phyloP scores from a whole-genome alignment of 108 stramenopile species.

The Cylindrotheca fusiformis region DNA sequence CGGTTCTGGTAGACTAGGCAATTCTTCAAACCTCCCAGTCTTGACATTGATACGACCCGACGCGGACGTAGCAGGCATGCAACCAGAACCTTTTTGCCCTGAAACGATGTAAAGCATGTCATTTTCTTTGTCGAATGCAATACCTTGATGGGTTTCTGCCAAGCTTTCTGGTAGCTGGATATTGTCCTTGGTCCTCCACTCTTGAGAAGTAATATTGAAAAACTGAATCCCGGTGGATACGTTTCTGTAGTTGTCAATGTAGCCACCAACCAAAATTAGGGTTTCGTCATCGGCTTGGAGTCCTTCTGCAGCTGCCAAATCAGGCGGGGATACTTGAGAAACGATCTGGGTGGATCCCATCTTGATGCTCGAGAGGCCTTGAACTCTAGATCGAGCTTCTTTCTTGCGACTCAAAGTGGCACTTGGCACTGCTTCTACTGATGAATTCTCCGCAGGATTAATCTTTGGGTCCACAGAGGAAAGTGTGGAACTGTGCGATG shows the following conservation, averaged over 20 bases:
- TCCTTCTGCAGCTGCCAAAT: background rate
- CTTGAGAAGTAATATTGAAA: slow-evolving; percentile 5
- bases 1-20: background rate
- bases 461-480: too few species aligned
- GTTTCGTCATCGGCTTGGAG: slow-evolving; percentile 1
- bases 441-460: too few species aligned
- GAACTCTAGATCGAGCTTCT: too few species aligned
- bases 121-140: background rate
- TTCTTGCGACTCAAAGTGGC: too few species aligned
- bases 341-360: too few species aligned
- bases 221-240: slow-evolving; percentile 5
- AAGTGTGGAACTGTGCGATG: too few species aligned
- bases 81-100: slow-evolving; percentile 2
- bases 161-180: background rate
- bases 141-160: slow-evolving; percentile 5
- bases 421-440: too few species aligned
- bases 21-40: background rate
- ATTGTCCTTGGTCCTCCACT: background rate
- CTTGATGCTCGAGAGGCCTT: too few species aligned
- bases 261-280: slow-evolving; percentile 2
- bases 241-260: background rate
- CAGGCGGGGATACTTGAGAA: background rate
- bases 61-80: slow-evolving; percentile 4
- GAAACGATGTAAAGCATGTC: slow-evolving; percentile 7
- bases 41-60: background rate